phyloP scores from a whole-genome alignment of 208 protist genomes.

The Leishmania gerbilli region DNA sequence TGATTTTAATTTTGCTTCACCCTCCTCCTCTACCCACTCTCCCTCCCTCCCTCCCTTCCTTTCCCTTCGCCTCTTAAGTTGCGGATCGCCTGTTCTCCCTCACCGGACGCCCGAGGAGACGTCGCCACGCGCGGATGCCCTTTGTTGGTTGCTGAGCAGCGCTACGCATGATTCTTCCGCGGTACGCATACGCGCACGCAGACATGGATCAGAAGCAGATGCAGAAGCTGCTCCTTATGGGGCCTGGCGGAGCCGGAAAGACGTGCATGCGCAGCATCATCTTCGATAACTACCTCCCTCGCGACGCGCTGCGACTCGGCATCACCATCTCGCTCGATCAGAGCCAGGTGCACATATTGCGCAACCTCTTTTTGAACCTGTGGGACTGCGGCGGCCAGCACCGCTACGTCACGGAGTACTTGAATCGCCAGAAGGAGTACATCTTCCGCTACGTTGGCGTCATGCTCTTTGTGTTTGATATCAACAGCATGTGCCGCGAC shows the following conservation, averaged over 20 bases:
- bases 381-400: conserved; percentile 99
- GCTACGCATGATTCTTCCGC: background rate
- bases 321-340: conserved; percentile 98
- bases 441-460: conserved; percentile 99
- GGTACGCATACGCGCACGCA: background rate
- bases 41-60: too few relatives aligned
- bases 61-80: background rate
- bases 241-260: conserved; percentile 93
- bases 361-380: conserved; percentile 98
- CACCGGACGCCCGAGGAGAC: background rate
- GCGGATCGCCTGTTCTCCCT: background rate
- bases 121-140: background rate
- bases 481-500: conserved; percentile 92
- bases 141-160: background rate
- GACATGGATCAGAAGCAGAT: conserved; percentile 81
- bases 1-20: too few relatives aligned
- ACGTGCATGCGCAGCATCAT: conserved; percentile 99
- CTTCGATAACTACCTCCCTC: conserved; percentile 98
- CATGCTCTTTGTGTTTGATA: conserved; percentile 99
- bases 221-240: conserved; percentile 97
- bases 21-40: too few relatives aligned
- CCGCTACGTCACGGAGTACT: conserved; percentile 98
- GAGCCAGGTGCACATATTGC: conserved; percentile 98
- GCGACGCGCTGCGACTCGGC: conserved; percentile 93
- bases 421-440: conserved; percentile 97